Percentiles rank a stretch among this genome's conserved stretches.
Evolutionary conservation across 1,139 yeast genomes (phyloP).

Genomic region (Nadsonia commutata): DNA sequence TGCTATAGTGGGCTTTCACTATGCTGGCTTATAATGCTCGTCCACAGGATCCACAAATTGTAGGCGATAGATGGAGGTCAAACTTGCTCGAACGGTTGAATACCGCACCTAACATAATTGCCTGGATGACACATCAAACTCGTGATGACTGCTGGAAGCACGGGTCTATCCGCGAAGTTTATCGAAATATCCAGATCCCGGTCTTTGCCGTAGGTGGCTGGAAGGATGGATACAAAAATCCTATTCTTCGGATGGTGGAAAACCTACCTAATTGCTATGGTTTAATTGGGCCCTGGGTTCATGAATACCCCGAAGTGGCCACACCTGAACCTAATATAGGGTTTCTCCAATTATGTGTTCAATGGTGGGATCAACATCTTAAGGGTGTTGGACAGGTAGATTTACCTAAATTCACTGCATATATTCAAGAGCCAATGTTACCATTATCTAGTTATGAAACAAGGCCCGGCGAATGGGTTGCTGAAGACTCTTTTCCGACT

Average conservation of each 20-base stretch:
- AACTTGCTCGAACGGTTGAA: conserved; percentile 27
- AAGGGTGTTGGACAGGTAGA: conserved; percentile 14
- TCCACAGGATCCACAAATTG: conserved; percentile 26
- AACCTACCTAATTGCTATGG: conserved; percentile 24
- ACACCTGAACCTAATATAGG: conserved; percentile 30
- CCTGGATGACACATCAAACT: conserved; percentile 29
- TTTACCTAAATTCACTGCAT: conserved; percentile 25
- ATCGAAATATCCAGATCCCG: conserved; percentile 25
- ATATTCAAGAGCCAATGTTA: conserved; percentile 26
- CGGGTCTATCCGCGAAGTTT: conserved; percentile 24
- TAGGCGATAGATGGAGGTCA: conserved; percentile 26
- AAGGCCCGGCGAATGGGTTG: conserved; percentile 28
- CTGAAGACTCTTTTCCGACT: conserved; percentile 11
- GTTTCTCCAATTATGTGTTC: conserved; percentile 25
- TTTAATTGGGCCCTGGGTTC: conserved; percentile 32
- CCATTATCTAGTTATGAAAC: conserved; percentile 22
- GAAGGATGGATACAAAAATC: conserved; percentile 30
- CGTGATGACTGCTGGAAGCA: conserved; percentile 26
- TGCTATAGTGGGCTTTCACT: conserved; percentile 34
- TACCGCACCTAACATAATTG: conserved; percentile 25
- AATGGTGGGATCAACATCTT: conserved; percentile 28
- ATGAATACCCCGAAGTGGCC: conserved; percentile 32
- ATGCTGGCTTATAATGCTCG: conserved; percentile 29
- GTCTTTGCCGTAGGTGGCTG: conserved; percentile 31
- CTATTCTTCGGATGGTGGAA: conserved; percentile 28